A percentile compares a stretch with the other conserved stretches of the same genome.
Evolutionary conservation across 768 basidiomycete species (phyloP).

Genomic region (Hygrocybe coccinea): DNA sequence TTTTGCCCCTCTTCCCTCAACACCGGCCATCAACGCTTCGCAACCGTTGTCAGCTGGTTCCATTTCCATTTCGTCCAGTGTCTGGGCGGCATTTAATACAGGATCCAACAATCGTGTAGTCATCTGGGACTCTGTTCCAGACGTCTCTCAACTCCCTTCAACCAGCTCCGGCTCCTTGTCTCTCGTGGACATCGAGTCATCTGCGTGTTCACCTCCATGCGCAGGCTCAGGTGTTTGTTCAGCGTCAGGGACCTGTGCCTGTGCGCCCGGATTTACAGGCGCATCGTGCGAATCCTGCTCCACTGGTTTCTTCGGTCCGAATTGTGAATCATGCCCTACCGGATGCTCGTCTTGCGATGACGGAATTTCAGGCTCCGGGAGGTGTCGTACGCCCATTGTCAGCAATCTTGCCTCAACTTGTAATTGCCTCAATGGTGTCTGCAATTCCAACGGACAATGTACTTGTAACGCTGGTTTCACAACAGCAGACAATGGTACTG

Average conservation of each 20-base stretch:
- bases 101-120: constrained; percentile 57
- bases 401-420: constrained; percentile 59
- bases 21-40: constrained; percentile 43
- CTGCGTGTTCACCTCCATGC: constrained; percentile 71
- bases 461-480: constrained; percentile 76
- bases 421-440: constrained; percentile 79
- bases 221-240: constrained; percentile 70
- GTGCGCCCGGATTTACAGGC: constrained; percentile 71
- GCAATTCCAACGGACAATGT: constrained; percentile 64
- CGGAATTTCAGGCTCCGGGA: constrained; percentile 72
- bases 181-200: constrained; percentile 67
- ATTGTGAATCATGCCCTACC: constrained; percentile 63
- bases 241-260: constrained; percentile 63
- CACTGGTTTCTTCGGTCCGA: constrained; percentile 68
- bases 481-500: constrained; percentile 62
- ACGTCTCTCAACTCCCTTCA: constrained; percentile 62
- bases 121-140: constrained; percentile 76
- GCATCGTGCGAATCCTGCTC: constrained; percentile 76
- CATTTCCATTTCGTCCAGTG: constrained; percentile 60
- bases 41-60: constrained; percentile 53
- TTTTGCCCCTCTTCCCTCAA: constrained; percentile 53
- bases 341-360: constrained; percentile 72
- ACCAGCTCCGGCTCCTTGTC: constrained; percentile 46
- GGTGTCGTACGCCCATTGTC: constrained; percentile 52
- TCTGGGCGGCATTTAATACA: constrained; percentile 62